These are phyloP conservation scores for Suillus ampliporus DNA, from an alignment of 768 basidiomycete genomes.

Conservation along the genomic window DNA sequence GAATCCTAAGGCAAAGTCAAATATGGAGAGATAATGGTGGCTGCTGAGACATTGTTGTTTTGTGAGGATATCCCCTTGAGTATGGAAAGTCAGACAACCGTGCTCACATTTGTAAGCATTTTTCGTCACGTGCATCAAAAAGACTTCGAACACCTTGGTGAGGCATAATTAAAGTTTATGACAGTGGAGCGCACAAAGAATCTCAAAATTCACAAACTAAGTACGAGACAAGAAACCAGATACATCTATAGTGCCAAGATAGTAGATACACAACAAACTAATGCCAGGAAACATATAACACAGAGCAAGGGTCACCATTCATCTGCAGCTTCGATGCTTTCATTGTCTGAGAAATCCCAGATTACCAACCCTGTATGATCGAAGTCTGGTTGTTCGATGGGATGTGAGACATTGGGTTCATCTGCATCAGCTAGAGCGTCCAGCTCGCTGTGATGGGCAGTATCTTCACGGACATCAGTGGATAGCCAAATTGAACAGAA, in stretches of 20 bases:
- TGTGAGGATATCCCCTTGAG: neutral
- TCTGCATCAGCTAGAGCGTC: no score
- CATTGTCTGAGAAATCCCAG: neutral
- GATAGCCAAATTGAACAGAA: no score
- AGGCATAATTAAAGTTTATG: no score
- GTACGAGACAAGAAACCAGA: no score
- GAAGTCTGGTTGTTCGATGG: neutral
- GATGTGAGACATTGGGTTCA: neutral
- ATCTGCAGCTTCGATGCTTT: neutral
- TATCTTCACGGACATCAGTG: no score
- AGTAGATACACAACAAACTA: neutral
- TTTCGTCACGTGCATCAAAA: neutral
- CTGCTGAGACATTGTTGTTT: no score
- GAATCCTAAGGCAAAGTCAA: no score
- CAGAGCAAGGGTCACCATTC: neutral
- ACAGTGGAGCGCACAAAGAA: no score
- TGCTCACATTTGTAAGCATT: neutral
- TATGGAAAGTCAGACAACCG: slow-evolving; percentile 2
- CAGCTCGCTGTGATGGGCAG: no score
- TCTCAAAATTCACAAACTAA: no score
- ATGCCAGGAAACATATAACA: neutral
- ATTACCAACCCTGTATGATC: slow-evolving; percentile 2
- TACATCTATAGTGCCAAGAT: neutral
- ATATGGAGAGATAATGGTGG: no score
- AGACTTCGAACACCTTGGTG: no score